Base-by-base conservation (phyloP, 768 basidiomycete species). In the Lactarius psammicola region DNA sequence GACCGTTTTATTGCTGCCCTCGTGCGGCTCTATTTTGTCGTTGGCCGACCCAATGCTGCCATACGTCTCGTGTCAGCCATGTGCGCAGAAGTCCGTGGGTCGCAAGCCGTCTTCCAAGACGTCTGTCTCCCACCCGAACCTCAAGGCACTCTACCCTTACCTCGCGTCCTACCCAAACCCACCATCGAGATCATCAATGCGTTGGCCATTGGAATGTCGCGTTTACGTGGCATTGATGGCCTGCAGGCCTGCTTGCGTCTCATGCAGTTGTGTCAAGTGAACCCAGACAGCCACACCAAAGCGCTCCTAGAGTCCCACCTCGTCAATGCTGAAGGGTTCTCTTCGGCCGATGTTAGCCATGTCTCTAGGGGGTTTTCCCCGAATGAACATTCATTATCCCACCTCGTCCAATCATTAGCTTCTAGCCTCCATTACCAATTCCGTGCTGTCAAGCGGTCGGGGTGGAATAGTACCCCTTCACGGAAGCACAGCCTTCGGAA, bases 151-250 rank as follows among this genome's bases (percentile, higher is more conserved):
- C 5, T 65, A 33, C 51, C 63, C 62, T 30, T 69, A 6, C 64
- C 67, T 51, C 67, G 60, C 23, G 28, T 66, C 67, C 54, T 68
- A 31, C 62, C 66, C 33, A 60, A 66, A 18, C 69, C 78, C 28
- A 77, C 79, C 30, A 75, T 76, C 60, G 69, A 74, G 36, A 70
- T 89, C 31, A 84, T 89, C 77, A 91, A 93, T 72, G 79, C 85
- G 23, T 75, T 88, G 23, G 75, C 91, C 15, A 76, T 77, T 58
- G 84, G 84, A 44, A 66, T 84, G 26, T 73, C 90, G 62, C 73
- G 71, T 28, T 75, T 76, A 46, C 78, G 78, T 65, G 87, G 88
- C 46, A 74, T 90, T 55, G 66, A 75, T 42, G 80, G 78, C 40
- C 79, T 84, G 61, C 78, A 75, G 23, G 68, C 68, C 55, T 73